A percentile compares a stretch with the other conserved stretches of the same genome.
These are phyloP conservation scores for Ustilago crameri DNA, from an alignment of 1,284 basidiomycete species.

Conservation along the genomic window DNA sequence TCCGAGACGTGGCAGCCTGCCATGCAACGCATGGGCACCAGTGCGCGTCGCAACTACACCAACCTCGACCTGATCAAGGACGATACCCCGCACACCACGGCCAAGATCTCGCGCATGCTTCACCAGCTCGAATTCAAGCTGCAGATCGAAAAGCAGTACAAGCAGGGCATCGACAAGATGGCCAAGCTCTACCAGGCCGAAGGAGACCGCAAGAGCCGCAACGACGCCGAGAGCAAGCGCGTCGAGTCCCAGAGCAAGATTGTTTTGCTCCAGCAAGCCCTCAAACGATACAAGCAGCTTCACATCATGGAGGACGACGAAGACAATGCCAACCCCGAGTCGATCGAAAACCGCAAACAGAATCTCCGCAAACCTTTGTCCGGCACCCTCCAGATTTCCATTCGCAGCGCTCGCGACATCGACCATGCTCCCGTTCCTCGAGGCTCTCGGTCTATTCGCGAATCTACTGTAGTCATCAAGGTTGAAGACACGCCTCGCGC, in stretches of 20 bases:
- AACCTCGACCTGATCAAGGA: constrained; percentile 88
- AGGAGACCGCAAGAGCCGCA: constrained; percentile 79
- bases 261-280: constrained; percentile 86
- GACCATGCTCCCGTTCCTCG: constrained; percentile 86
- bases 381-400: constrained; percentile 87
- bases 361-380: constrained; percentile 93
- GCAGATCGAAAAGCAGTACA: constrained; percentile 97
- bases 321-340: constrained; percentile 71
- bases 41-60: constrained; percentile 57
- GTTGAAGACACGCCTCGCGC: constrained; percentile 95
- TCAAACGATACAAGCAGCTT: constrained; percentile 95
- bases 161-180: constrained; percentile 99
- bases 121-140: constrained; percentile 99
- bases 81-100: constrained; percentile 93
- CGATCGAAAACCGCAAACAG: constrained; percentile 80
- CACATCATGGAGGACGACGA: constrained; percentile 89
- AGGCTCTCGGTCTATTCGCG: constrained; percentile 68
- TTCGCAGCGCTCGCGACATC: constrained; percentile 90
- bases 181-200: constrained; percentile 86
- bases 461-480: constrained; percentile 93
- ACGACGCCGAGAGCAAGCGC: constrained; percentile 90
- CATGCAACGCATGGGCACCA: constrained; percentile 60
- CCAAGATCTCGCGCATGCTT: constrained; percentile 97
- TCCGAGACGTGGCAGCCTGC: constrained; percentile 51
- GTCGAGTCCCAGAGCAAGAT: constrained; percentile 97